Evolutionary conservation across 2,329 filamentous ascomycete species (phyloP).

Genomic region (Xylariaceae sp.): DNA sequence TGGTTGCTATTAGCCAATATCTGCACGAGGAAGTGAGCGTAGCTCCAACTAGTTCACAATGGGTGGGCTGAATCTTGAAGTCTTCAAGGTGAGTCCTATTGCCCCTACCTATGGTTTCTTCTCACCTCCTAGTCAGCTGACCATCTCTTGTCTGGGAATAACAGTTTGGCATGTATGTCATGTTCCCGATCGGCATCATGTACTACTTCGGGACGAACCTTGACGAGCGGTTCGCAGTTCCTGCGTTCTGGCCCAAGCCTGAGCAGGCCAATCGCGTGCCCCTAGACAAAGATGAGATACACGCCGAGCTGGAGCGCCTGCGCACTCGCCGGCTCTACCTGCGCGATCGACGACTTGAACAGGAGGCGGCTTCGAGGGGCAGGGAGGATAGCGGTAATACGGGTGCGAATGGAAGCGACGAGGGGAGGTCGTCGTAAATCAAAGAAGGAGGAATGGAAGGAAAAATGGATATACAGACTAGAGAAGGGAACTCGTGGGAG

Average conservation of each 20-base stretch:
- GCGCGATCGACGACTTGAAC: conserved; percentile 66
- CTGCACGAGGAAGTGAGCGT: not conserved
- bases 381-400: not conserved
- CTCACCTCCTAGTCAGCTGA: not conserved
- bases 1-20: not conserved
- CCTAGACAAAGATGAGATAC: conserved; percentile 80
- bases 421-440: conserved; percentile 8
- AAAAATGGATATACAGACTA: not conserved
- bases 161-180: conserved; percentile 97
- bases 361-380: conserved; percentile 36
- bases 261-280: conserved; percentile 79
- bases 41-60: conserved; percentile 51
- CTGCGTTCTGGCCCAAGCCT: conserved; percentile 90
- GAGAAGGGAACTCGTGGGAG: too few species aligned
- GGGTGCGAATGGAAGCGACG: conserved; percentile 6
- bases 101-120: not conserved
- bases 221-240: conserved; percentile 85
- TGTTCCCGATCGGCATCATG: conserved; percentile 99
- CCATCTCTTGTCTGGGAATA: not conserved
- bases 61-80: conserved; percentile 88
- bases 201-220: conserved; percentile 99
- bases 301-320: conserved; percentile 77
- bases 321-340: conserved; percentile 72
- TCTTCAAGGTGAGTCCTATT: conserved; percentile 76
- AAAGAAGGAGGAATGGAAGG: not conserved